These are phyloP conservation scores for Beta lomatogona DNA, from an alignment of 179 eudicot genomes.

Conservation along the genomic window DNA sequence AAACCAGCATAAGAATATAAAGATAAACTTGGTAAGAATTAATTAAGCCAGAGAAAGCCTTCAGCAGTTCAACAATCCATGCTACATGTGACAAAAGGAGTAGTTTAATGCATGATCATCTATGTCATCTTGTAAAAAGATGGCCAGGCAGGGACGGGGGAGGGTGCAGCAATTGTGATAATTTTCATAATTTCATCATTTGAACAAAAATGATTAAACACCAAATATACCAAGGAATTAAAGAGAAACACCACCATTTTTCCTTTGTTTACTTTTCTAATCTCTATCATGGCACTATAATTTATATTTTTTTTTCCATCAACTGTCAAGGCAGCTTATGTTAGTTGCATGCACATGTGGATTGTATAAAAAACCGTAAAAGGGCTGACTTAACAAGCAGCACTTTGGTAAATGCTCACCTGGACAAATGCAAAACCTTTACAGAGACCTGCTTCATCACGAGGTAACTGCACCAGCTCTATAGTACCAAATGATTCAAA, in stretches of 20 bases:
- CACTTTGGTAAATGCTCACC: conserved; percentile 41
- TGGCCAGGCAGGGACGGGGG: neutral
- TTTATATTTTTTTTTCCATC: neutral
- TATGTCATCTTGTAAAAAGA: neutral
- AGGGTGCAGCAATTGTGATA: neutral
- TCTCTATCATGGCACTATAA: neutral
- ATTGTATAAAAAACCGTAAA: neutral
- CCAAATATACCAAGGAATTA: neutral
- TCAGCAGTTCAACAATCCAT: neutral
- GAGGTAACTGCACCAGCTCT: conserved; percentile 92
- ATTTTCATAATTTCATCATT: neutral
- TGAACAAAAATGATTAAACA: neutral
- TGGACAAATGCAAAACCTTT: conserved; percentile 96
- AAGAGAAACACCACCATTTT: neutral
- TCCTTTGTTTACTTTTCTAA: neutral
- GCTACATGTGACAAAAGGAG: neutral
- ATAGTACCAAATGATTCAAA: conserved; percentile 91
- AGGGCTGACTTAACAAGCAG: neutral
- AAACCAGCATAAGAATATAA: neutral
- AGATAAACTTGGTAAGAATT: neutral
- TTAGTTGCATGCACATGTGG: neutral
- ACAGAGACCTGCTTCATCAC: conserved; percentile 75
- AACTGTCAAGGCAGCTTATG: neutral
- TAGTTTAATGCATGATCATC: neutral
- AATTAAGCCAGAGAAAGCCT: neutral